These are phyloP conservation scores for Prunus yedoensis DNA, from an alignment of 331 rosid species.

Conservation along the genomic window DNA sequence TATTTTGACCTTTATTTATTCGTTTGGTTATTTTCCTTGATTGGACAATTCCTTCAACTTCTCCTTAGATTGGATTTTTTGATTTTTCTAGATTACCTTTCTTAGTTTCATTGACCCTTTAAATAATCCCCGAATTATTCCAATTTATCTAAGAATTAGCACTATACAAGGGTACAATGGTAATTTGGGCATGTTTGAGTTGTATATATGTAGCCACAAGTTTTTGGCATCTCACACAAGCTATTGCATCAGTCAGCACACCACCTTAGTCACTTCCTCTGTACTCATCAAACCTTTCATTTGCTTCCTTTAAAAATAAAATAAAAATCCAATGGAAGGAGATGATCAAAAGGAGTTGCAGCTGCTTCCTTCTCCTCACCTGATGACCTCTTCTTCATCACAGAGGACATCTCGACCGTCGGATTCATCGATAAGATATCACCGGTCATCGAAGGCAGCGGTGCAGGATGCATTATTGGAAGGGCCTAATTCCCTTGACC, in stretches of 20 bases:
- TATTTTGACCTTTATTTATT: not conserved
- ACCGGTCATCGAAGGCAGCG: conserved; percentile 20
- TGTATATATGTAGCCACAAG: conserved; percentile 33
- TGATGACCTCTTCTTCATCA: conserved; percentile 29
- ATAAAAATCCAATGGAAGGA: conserved; percentile 52
- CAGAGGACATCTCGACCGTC: conserved; percentile 27
- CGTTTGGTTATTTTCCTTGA: not conserved
- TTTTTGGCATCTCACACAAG: conserved; percentile 29
- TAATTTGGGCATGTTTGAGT: conserved; percentile 6
- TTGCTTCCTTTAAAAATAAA: not conserved
- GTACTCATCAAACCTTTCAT: not conserved
- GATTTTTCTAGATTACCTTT: not conserved
- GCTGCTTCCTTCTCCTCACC: conserved; percentile 64
- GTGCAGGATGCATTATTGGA: not conserved
- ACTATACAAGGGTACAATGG: conserved; percentile 22
- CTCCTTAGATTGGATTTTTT: not conserved
- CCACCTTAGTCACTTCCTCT: not conserved
- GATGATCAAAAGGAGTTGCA: conserved; percentile 69
- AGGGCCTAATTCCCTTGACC: conserved; percentile 51
- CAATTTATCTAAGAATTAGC: not conserved
- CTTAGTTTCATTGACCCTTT: not conserved
- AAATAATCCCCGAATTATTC: not conserved
- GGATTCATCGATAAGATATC: conserved; percentile 44
- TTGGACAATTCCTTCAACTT: not conserved
- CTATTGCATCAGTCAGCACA: conserved; percentile 5